Conservation (phyloP, 176 grass and related monocot species). For the Cocos nucifera region DNA sequence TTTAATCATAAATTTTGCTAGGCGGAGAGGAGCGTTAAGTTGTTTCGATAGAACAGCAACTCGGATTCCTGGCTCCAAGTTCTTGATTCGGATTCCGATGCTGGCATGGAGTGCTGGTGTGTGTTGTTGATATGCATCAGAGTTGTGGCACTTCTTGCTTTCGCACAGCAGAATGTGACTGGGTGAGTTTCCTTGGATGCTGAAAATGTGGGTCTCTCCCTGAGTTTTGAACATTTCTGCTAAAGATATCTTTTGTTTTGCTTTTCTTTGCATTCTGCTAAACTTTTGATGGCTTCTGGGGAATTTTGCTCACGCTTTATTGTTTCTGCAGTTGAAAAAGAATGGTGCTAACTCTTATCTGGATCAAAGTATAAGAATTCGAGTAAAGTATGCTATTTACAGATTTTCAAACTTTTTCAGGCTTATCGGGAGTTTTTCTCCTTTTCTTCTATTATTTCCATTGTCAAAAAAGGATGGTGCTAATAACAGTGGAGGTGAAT, state of each 20-base stretch:
- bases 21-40: constrained; percentile 15
- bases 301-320: constrained; percentile 38
- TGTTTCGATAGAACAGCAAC: constrained; percentile 26
- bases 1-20: too few species aligned
- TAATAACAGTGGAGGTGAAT: constrained; percentile 34
- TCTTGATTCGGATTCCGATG: constrained; percentile 10
- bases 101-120: constrained; percentile 33
- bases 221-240: too few species aligned
- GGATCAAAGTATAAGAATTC: too few species aligned
- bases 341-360: constrained; percentile 6
- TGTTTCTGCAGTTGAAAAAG: constrained; percentile 25
- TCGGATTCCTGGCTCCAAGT: constrained; percentile 21
- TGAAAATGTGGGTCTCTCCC: background rate
- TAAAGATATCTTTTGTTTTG: background rate
- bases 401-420: constrained; percentile 7
- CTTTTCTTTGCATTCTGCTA: constrained; percentile 17
- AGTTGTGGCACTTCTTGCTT: constrained; percentile 64
- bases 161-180: constrained; percentile 68
- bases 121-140: constrained; percentile 50
- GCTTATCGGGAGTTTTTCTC: constrained; percentile 37
- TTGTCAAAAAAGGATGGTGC: constrained; percentile 21
- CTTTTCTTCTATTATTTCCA: constrained; percentile 44
- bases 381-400: too few species aligned
- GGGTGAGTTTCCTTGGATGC: constrained; percentile 32
- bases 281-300: constrained; percentile 38